phyloP scores from a whole-genome alignment of 306 rosid species.

The Elaeagnus macrophylla region DNA sequence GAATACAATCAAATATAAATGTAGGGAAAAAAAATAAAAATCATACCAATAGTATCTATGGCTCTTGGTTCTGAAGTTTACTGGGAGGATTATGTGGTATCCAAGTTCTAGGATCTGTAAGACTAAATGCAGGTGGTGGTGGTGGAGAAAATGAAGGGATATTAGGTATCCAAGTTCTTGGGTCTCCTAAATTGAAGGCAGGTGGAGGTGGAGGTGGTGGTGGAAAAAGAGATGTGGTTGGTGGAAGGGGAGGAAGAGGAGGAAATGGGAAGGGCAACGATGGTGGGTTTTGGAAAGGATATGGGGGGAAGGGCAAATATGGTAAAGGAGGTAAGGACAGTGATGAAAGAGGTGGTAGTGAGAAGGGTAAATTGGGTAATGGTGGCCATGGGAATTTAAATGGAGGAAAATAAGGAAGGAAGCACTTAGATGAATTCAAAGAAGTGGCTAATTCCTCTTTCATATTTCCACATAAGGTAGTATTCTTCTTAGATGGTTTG shows the following conservation, averaged over 20 bases:
- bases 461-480: slow-evolving; percentile 30
- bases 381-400: slow-evolving; percentile 35
- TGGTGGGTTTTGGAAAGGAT: slow-evolving; percentile 21
- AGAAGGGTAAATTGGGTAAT: slow-evolving; percentile 28
- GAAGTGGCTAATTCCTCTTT: slow-evolving; percentile 21
- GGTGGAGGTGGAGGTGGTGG: slow-evolving; percentile 34
- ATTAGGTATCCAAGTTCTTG: slow-evolving; percentile 49
- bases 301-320: slow-evolving; percentile 19
- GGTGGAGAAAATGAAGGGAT: slow-evolving; percentile 32
- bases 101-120: no score
- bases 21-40: no score
- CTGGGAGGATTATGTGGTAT: no score
- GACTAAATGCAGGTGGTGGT: no score
- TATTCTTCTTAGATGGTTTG: slow-evolving; percentile 42
- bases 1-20: no score
- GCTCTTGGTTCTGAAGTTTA: no score
- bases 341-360: slow-evolving; percentile 9
- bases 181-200: slow-evolving; percentile 35
- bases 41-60: no score
- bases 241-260: slow-evolving; percentile 24
- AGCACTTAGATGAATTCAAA: slow-evolving; percentile 37
- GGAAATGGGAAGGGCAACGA: slow-evolving; percentile 15
- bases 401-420: slow-evolving; percentile 40
- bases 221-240: slow-evolving; percentile 16
- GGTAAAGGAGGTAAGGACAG: slow-evolving; percentile 23